Conservation (phyloP, 176 grass and related monocot genomes). For the Zoysia pacifica region DNA sequence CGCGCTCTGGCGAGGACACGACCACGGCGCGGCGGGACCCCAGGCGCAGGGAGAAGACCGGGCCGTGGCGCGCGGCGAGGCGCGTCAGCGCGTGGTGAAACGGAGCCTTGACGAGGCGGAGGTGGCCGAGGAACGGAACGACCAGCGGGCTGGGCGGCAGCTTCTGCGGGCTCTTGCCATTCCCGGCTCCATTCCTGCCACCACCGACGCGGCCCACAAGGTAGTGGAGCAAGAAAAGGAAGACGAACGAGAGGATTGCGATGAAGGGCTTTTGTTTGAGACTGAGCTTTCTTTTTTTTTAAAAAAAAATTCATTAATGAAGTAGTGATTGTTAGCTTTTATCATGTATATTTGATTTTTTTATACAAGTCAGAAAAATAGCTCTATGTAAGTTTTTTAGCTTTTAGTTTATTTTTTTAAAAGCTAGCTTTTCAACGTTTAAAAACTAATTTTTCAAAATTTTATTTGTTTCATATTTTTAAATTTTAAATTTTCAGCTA, state of each 20-base stretch:
- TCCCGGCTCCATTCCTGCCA: not conserved
- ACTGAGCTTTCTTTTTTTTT: too few relatives aligned
- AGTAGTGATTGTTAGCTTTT: too few relatives aligned
- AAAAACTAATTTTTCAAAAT: too few relatives aligned
- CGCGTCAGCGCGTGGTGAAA: slow-evolving; percentile 31
- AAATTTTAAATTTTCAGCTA: too few relatives aligned
- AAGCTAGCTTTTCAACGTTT: too few relatives aligned
- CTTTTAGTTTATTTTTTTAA: too few relatives aligned
- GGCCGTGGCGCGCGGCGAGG: slow-evolving; percentile 43
- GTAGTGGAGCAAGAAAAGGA: not conserved
- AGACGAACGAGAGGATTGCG: not conserved
- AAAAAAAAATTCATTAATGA: too few relatives aligned
- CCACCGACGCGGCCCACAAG: not conserved
- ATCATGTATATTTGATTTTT: too few relatives aligned
- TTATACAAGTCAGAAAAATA: too few relatives aligned
- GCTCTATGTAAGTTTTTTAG: too few relatives aligned
- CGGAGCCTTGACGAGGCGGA: slow-evolving; percentile 47
- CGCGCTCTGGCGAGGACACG: slow-evolving; percentile 41
- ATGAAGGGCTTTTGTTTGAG: not conserved
- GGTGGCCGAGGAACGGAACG: slow-evolving; percentile 45
- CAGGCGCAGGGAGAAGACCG: slow-evolving; percentile 49
- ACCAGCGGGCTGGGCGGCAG: slow-evolving; percentile 40
- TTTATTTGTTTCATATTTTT: too few relatives aligned
- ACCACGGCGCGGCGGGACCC: slow-evolving; percentile 51
- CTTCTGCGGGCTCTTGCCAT: not conserved